Evolutionary conservation across 352 stramenopile species (phyloP).

Genomic region (Pythium diclinum): DNA sequence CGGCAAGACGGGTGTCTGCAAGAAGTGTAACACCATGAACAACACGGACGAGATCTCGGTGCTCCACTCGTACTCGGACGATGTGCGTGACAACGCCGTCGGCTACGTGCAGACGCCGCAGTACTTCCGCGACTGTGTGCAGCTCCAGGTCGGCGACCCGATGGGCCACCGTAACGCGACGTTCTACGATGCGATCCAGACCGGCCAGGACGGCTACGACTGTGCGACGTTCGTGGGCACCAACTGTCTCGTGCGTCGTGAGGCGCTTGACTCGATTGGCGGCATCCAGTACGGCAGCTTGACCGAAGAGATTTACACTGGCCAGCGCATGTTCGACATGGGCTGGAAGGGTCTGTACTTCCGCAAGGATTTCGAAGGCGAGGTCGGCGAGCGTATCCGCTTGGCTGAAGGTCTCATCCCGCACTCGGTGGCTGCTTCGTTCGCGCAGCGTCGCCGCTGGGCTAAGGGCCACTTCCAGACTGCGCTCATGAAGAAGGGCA

Average conservation of each 20-base stretch:
- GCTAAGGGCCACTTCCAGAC: conserved; percentile 46
- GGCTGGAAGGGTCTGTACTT: conserved; percentile 49
- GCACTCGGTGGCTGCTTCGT: conserved; percentile 34
- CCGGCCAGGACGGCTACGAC: conserved; percentile 44
- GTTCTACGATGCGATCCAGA: conserved; percentile 48
- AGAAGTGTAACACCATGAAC: conserved; percentile 32
- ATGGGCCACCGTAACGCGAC: conserved; percentile 44
- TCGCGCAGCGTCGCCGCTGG: conserved; percentile 36
- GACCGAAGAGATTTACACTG: conserved; percentile 52
- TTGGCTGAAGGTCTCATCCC: conserved; percentile 39
- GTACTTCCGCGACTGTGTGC: conserved; percentile 44
- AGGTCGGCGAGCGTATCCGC: conserved; percentile 39
- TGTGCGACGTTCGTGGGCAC: conserved; percentile 43
- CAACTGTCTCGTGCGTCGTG: conserved; percentile 47
- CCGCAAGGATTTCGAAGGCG: conserved; percentile 49
- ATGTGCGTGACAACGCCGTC: conserved; percentile 38
- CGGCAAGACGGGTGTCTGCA: conserved; percentile 31
- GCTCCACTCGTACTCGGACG: conserved; percentile 36
- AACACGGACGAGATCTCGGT: conserved; percentile 27
- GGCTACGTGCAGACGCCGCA: conserved; percentile 43
- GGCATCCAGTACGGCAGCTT: conserved; percentile 51
- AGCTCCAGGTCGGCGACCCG: conserved; percentile 45
- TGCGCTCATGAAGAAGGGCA: conserved; percentile 44
- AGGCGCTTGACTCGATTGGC: conserved; percentile 45
- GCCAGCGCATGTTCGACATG: conserved; percentile 35